Conservation (phyloP, 2,329 filamentous ascomycete genomes). For the Fusarium bulbicola region DNA sequence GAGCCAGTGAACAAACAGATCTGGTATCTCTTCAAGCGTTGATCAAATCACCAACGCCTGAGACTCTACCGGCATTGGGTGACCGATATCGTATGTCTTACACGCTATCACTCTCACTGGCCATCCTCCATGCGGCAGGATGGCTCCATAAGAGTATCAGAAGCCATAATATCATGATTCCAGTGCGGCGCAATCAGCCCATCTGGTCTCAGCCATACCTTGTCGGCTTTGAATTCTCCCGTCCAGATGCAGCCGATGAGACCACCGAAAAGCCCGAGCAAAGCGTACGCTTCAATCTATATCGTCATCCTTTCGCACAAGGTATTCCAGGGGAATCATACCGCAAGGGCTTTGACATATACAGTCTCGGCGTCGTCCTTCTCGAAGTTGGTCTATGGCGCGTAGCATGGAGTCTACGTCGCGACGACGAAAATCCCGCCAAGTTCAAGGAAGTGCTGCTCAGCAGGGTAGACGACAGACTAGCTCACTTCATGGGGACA, state of each 20-base stretch:
- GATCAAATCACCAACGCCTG: not conserved
- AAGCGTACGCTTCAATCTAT: not conserved
- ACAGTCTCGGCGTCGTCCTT: constrained; percentile 10
- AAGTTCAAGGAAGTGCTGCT: not conserved
- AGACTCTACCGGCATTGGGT: not conserved
- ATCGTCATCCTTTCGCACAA: constrained; percentile 5
- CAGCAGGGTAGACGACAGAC: not conserved
- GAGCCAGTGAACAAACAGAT: not conserved
- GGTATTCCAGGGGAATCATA: constrained; percentile 5
- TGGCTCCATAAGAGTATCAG: constrained; percentile 18
- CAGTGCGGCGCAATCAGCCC: not conserved
- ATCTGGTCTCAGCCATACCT: constrained; percentile 11
- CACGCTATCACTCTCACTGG: not conserved
- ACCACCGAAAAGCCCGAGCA: constrained; percentile 2
- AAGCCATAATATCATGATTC: constrained; percentile 13
- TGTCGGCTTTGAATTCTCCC: constrained; percentile 1
- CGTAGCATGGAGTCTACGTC: not conserved
- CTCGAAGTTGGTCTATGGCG: constrained; percentile 7
- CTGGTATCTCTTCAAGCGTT: not conserved
- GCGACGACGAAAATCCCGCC: not conserved
- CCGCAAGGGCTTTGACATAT: constrained; percentile 5
- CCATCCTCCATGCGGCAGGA: not conserved
- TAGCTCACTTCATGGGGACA: constrained; percentile 10
- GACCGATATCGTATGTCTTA: constrained; percentile 1
- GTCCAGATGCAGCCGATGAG: not conserved